These are phyloP conservation scores for Exophiala lecanii-corni DNA, from an alignment of 2,329 filamentous ascomycete species.

Conservation along the genomic window DNA sequence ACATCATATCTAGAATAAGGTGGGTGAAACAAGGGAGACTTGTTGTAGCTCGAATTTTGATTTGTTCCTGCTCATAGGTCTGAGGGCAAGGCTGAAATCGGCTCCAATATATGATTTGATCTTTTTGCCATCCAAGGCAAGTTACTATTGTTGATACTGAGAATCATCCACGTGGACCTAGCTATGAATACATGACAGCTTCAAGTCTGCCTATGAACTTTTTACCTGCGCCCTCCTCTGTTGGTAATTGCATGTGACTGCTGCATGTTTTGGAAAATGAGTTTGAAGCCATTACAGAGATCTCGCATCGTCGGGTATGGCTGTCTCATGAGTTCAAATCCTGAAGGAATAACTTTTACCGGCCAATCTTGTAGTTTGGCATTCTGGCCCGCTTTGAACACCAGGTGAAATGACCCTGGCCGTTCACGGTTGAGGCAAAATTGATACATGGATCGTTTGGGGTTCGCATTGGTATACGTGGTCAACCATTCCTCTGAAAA, in stretches of 20 bases:
- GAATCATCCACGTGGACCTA: too few species aligned
- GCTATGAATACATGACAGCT: neutral
- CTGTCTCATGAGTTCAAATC: conserved; percentile 83
- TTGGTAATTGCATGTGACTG: conserved; percentile 10
- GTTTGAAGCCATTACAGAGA: conserved; percentile 94
- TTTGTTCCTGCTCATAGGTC: too few species aligned
- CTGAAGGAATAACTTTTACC: conserved; percentile 87
- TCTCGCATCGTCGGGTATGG: conserved; percentile 93
- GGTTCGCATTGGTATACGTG: conserved; percentile 94
- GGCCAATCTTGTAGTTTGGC: conserved; percentile 72
- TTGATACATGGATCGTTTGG: conserved; percentile 84
- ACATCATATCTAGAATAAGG: too few species aligned
- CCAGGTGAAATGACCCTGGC: conserved; percentile 90
- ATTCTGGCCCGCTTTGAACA: conserved; percentile 84
- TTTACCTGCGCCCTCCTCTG: conserved; percentile 11
- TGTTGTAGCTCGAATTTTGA: too few species aligned
- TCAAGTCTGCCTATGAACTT: neutral
- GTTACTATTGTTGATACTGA: too few species aligned
- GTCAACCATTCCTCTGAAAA: conserved; percentile 85
- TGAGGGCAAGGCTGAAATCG: too few species aligned
- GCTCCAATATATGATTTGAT: too few species aligned
- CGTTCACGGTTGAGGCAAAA: conserved; percentile 93
- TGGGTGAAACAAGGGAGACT: too few species aligned
- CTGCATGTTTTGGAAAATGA: conserved; percentile 65
- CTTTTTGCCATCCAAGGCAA: too few species aligned